These are phyloP conservation scores for Colletotrichum chrysophilum DNA, from an alignment of 2,329 filamentous ascomycete genomes.

Conservation along the genomic window DNA sequence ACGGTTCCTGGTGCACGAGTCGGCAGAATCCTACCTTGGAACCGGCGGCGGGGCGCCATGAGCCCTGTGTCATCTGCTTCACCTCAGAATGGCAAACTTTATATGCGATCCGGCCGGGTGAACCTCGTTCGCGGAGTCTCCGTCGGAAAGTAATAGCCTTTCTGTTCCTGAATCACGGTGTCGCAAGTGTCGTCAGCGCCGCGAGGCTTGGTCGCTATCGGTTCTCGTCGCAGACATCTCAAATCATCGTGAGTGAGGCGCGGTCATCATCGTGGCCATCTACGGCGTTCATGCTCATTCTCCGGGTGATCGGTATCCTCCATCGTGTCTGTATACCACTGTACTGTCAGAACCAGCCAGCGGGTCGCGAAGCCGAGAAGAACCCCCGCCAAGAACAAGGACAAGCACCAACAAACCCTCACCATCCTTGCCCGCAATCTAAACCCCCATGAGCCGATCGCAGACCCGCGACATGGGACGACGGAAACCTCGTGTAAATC, in stretches of 20 bases:
- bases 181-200: not conserved
- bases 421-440: not conserved
- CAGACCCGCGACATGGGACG: not conserved
- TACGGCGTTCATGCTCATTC: not conserved
- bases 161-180: not conserved
- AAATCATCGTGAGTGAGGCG: not conserved
- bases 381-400: not conserved
- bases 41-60: not conserved
- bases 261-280: not conserved
- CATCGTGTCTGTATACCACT: not conserved
- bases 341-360: not conserved
- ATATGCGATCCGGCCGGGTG: not conserved
- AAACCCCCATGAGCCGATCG: not conserved
- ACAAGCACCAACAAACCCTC: not conserved
- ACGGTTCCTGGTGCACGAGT: not conserved
- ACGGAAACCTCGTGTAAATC: not conserved
- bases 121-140: not conserved
- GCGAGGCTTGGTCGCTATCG: not conserved
- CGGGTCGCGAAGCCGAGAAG: not conserved
- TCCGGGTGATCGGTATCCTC: not conserved
- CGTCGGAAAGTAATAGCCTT: not conserved
- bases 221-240: not conserved
- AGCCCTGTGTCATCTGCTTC: slow-evolving; percentile 1
- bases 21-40: not conserved
- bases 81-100: slow-evolving; percentile 9